Percentiles rank a stretch among this genome's conserved stretches.
Conservation (phyloP, 2,329 filamentous ascomycete species). For the Domatiomyces globalis region DNA sequence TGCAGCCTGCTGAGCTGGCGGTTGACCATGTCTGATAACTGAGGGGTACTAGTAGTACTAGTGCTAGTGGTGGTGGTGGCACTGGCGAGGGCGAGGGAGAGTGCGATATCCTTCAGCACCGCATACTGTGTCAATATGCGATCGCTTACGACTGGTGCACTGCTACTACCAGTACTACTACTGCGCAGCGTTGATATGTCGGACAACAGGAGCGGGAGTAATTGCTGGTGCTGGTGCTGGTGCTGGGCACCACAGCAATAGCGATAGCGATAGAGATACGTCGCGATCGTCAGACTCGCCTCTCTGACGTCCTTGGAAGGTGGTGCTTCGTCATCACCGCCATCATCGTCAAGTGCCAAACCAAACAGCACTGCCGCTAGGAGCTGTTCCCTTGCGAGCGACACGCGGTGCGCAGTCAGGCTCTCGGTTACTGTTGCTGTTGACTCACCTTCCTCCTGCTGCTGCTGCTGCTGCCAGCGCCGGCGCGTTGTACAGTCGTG, state of each 20-base stretch:
- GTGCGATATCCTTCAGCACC: background rate
- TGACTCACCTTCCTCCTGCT: conserved; percentile 13
- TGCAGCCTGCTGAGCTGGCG: background rate
- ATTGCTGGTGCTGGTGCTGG: no score
- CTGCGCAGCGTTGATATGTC: background rate
- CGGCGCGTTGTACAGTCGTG: conserved; percentile 28
- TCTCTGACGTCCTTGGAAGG: background rate
- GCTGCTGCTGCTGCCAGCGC: conserved; percentile 14
- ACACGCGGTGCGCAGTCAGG: conserved; percentile 20
- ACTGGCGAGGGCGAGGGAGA: no score
- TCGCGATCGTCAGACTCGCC: background rate
- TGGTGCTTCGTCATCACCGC: background rate
- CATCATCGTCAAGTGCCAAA: background rate
- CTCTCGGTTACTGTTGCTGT: conserved; percentile 6
- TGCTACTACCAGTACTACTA: background rate
- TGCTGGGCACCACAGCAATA: background rate
- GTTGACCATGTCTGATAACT: background rate
- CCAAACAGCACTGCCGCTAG: background rate
- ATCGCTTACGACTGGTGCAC: background rate
- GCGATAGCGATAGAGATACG: background rate
- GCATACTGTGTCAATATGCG: background rate
- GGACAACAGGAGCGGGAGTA: background rate
- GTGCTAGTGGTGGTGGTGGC: background rate
- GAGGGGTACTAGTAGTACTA: background rate
- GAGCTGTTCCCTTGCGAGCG: conserved; percentile 19